Base-by-base conservation (phyloP, 768 basidiomycete species). In the Podaxis carcinomalis region DNA sequence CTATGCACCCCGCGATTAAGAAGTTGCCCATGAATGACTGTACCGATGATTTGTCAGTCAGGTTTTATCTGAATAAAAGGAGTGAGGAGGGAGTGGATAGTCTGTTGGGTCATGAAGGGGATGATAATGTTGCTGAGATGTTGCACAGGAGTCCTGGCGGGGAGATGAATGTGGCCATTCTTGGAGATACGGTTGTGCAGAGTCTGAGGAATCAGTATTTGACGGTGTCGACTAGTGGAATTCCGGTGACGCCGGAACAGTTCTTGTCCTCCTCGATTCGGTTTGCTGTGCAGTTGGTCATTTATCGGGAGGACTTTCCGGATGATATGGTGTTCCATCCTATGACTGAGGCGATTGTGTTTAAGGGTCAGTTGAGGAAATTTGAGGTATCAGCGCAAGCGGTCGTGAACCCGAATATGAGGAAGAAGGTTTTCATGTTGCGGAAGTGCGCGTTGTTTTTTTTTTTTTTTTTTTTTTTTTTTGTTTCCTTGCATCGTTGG, bases 11-110 rank as follows among this genome's bases (percentile, higher is more conserved):
- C 16, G 95, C 97, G 14, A 99, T 98, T 73, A 88, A 86, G 69
- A 92, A 91, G 70, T 77, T 98, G 42, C 86, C 91, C 47, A 96
- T 97, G 93, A 97, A 95, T 67, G 97, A 98, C 70, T 98, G 95
- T 69, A 92, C 92, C 46, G 97, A 99, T 66, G 97, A 98, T 70
- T 94, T 94, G 3, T 88, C 90, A 0, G 95, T 98, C 75, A 98
- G 98, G 73, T 90, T 98, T 73, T 99, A 97, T 74, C 73, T 98
- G 64, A 94, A 98, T 71, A 79, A 92, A 57, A 77, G 82, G 27
- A 70, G 68, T 27, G 73, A 78, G 56, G 71, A 73, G 6, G 70
- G 71, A 14, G 73, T 63, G 1, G 81, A 81, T 55, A 80, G 74
- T 51, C 50, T 66, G 51, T 67, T 68, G 55, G 74, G 77, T 0